phyloP scores from a whole-genome alignment of 2,329 filamentous ascomycete species.

The Corinectria fuckeliana region DNA sequence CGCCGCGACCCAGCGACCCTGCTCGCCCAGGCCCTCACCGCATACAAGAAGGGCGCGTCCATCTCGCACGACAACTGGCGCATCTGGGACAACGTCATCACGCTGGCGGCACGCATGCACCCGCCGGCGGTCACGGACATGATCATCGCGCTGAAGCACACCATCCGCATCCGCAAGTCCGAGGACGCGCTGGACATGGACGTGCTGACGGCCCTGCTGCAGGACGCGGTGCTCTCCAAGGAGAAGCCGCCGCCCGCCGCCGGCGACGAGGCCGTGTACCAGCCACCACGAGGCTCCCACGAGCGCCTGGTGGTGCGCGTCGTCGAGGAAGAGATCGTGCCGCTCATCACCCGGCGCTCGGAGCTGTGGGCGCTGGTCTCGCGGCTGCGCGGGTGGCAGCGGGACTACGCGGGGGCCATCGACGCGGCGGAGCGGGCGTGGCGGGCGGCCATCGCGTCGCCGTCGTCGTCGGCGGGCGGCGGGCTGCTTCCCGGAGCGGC shows the following conservation, averaged over 20 bases:
- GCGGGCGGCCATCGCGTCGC: conserved; percentile 70
- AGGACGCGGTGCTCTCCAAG: conserved; percentile 66
- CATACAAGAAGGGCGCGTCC: conserved; percentile 85
- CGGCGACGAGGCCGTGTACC: conserved; percentile 41
- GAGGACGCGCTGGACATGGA: conserved; percentile 81
- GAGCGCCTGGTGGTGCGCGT: conserved; percentile 72
- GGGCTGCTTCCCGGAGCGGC: conserved; percentile 53
- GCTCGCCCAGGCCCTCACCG: conserved; percentile 77
- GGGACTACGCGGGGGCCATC: conserved; percentile 74
- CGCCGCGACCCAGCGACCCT: conserved; percentile 63
- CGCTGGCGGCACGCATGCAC: conserved; percentile 77
- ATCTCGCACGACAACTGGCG: conserved; percentile 86
- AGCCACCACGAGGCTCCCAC: conserved; percentile 61
- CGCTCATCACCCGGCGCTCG: conserved; percentile 81
- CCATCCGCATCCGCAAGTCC: conserved; percentile 78
- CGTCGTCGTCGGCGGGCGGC: no score
- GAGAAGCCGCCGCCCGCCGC: conserved; percentile 45
- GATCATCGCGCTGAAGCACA: conserved; percentile 73
- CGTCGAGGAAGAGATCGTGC: conserved; percentile 76
- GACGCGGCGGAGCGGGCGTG: conserved; percentile 90
- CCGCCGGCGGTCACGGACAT: conserved; percentile 80
- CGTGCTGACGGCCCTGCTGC: conserved; percentile 74
- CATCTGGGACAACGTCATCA: conserved; percentile 97
- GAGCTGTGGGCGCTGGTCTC: conserved; percentile 79
- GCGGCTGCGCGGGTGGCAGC: conserved; percentile 74